Evolutionary conservation across 768 basidiomycete species (phyloP), one percentile per base, ranked within the genome.

Genomic region (Tremella yokohamensis): DNA sequence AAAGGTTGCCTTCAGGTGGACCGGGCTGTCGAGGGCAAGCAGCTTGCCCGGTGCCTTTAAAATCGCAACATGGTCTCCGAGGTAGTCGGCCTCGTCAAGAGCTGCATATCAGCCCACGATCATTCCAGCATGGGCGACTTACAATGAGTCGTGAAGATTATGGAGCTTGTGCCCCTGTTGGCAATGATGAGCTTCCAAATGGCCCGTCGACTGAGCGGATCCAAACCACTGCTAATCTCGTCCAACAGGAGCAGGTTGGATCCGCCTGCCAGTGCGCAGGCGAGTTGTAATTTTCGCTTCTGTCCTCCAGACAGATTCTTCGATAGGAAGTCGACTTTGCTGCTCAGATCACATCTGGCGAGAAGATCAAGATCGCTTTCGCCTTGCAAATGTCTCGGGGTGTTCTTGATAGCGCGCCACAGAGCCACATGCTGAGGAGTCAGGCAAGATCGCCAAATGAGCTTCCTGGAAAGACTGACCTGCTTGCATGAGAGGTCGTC

Each of bases 221-320:
- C 88, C 11, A 90, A 85, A 1, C 88, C 88, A 40, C 47, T 54
- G 39, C 51, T 61, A 39, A 68, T 70, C 64, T 76, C 72, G 51
- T 76, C 75, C n/a, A 76, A 61, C 16, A 76, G 54, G 2, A 76
- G 54, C 52, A 76, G 26, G 37, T 61, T 64, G 18, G 53, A 62
- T 20, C 87, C 87, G 3, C 87, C 87, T 22, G 88, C 79, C 11
- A 90, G 78, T 11, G 88, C 88, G 64, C 88, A 85, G 0, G 88
- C 88, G n/a, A 89, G 78, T 65, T 90, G 88, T 22, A 90, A 77
- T 75, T 89, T 89, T 67, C 88, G 75, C 78, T 89, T 89, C 78
- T 90, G 88, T 8, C 88, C 88, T 1, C 88, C 88, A 48, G 84
- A 85, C 37, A 90, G 79, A 0, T 83, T 85, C 52, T 78, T 78